Percentiles rank a stretch among this genome's conserved stretches.
Evolutionary conservation across 768 basidiomycete genomes (phyloP).

Genomic region (Mycena belliarum): DNA sequence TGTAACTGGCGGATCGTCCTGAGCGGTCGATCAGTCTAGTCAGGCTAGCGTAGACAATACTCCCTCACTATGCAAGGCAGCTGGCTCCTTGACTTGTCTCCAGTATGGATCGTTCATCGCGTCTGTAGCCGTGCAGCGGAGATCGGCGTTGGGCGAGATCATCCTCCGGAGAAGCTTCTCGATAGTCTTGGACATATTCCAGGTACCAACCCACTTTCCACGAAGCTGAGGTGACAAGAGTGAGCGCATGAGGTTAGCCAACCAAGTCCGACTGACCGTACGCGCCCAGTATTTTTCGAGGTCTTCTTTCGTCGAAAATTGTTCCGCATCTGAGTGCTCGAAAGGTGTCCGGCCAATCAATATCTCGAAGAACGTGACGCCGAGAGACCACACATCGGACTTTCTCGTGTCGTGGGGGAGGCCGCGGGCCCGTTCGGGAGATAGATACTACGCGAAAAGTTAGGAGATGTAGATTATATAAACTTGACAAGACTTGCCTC

Average conservation of each 20-base stretch:
- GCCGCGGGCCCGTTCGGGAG: slow-evolving; percentile 88
- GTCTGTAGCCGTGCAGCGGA: slow-evolving; percentile 69
- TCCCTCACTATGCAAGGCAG: slow-evolving; percentile 43
- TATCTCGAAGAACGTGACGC: slow-evolving; percentile 93
- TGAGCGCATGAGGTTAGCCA: neutral
- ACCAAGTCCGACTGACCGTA: slow-evolving; percentile 50
- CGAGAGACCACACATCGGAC: slow-evolving; percentile 85
- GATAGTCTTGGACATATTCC: slow-evolving; percentile 64
- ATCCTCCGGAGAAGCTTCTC: slow-evolving; percentile 75
- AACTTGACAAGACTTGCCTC: slow-evolving; percentile 52
- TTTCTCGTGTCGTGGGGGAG: slow-evolving; percentile 91
- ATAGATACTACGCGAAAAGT: slow-evolving; percentile 67
- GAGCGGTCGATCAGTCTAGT: slow-evolving; percentile 4
- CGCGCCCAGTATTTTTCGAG: slow-evolving; percentile 86
- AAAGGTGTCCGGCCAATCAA: slow-evolving; percentile 92
- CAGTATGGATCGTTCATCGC: slow-evolving; percentile 72
- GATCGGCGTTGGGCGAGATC: slow-evolving; percentile 80
- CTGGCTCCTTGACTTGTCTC: slow-evolving; percentile 36
- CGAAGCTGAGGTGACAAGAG: slow-evolving; percentile 46
- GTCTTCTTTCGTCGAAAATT: slow-evolving; percentile 76
- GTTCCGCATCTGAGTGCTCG: slow-evolving; percentile 76
- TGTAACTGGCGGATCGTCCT: slow-evolving; percentile 52
- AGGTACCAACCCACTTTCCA: slow-evolving; percentile 86
- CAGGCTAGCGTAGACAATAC: neutral
- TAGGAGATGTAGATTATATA: slow-evolving; percentile 2